These are phyloP conservation scores for Clonostachys sp. DNA, from an alignment of 2,329 filamentous ascomycete species.

Conservation along the genomic window DNA sequence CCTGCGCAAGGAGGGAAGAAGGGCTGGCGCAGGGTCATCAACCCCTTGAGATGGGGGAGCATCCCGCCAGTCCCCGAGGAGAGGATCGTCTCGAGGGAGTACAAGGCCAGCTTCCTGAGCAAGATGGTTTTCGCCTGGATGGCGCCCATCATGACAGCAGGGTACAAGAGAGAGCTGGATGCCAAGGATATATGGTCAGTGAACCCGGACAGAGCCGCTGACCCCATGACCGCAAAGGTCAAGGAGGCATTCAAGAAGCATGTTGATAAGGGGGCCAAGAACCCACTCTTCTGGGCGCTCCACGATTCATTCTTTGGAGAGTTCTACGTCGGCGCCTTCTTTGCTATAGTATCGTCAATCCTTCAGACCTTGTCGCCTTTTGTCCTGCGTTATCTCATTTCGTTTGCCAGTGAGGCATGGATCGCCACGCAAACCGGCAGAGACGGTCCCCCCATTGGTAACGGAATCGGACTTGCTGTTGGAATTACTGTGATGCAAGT, in stretches of 20 bases:
- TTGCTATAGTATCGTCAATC: conserved; percentile 67
- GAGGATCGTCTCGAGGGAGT: conserved; percentile 58
- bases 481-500: conserved; percentile 86
- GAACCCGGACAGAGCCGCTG: conserved; percentile 73
- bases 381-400: conserved; percentile 78
- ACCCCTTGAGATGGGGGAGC: conserved; percentile 57
- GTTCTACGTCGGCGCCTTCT: conserved; percentile 79
- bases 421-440: conserved; percentile 45
- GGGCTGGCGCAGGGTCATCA: conserved; percentile 60
- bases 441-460: conserved; percentile 63
- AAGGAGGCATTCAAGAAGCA: conserved; percentile 65
- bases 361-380: conserved; percentile 83
- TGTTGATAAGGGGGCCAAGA: conserved; percentile 62
- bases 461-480: conserved; percentile 77
- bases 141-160: conserved; percentile 78
- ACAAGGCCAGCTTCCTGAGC: conserved; percentile 71
- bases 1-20: conserved; percentile 22
- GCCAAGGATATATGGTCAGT: conserved; percentile 84
- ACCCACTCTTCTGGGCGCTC: conserved; percentile 74
- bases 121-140: conserved; percentile 85
- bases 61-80: conserved; percentile 51
- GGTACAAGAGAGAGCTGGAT: conserved; percentile 81
- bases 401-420: conserved; percentile 79
- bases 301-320: conserved; percentile 84
- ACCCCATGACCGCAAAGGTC: conserved; percentile 63